Evolutionary conservation across 1,284 basidiomycete genomes (phyloP), one percentile per base, ranked within the genome.

Genomic region (Apiotrichum akiyoshidainum): DNA sequence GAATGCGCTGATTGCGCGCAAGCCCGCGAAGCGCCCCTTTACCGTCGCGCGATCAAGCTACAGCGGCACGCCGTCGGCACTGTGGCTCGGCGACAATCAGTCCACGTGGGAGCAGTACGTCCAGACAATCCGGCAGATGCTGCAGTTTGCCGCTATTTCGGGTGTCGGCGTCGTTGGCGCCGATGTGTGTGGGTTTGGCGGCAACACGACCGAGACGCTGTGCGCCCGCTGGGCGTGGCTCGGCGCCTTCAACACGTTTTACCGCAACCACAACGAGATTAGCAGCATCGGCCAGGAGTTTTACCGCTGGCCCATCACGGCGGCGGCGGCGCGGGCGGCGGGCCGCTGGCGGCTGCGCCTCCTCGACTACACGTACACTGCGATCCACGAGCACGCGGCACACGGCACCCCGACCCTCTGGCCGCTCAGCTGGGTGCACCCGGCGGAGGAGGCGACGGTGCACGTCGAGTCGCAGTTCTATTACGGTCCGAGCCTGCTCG

Each of bases 181-280:
- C 1, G 88, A 89, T 63, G 83, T 84, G 0, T 88, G 78, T 42
- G 77, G 78, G 13, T 79, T 78, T 56, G 65, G 81, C 61, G 83
- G 80, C 0, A 89, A 91, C 73, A 85, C 86, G 0, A 84, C 88
- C 66, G 90, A 92, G 72, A 87, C 89, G 70, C 81, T 92, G 10
- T 89, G 88, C 73, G 87, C 86, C 60, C 83, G 89, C 22, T 91
- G 89, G 89, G 54, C 60, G 0, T 62, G 60, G 60, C 46, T 55
- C 17, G 51, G 51, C 8, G 88, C 88, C 0, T 79, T 79, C 69
- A 72, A 65, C 62, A 70, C 71, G 4, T 76, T 75, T 63, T 74
- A 68, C 66, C 59, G 74, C 58, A 73, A 74, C 60, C 75, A 76
- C 58, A 75, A 75, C 55, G 65, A 64, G 21, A 54, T 60, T 45